These are phyloP conservation scores for Coniochaeta prunicola DNA, from an alignment of 2,329 filamentous ascomycete genomes.

Conservation along the genomic window DNA sequence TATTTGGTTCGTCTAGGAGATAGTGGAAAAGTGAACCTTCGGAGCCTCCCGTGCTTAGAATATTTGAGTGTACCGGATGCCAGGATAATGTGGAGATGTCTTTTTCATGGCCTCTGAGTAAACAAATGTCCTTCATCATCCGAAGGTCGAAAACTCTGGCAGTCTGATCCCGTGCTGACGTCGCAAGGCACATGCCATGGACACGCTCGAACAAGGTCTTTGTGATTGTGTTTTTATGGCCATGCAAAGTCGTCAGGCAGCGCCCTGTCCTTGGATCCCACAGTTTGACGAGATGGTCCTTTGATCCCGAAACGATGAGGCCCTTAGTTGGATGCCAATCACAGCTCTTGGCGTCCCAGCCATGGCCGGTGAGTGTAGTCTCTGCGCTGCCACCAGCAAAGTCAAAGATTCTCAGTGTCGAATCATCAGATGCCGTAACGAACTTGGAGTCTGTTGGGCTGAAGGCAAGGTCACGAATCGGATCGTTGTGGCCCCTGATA, in stretches of 20 bases:
- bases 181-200: conserved; percentile 78
- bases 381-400: conserved; percentile 84
- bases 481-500: conserved; percentile 82
- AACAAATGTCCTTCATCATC: conserved; percentile 96
- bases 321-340: conserved; percentile 98
- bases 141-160: conserved; percentile 90
- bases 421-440: conserved; percentile 91
- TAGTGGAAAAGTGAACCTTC: conserved; percentile 91
- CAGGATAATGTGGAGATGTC: conserved; percentile 88
- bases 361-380: conserved; percentile 80
- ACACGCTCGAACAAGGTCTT: conserved; percentile 86
- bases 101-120: conserved; percentile 91
- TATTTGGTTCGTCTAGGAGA: conserved; percentile 89
- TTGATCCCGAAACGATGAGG: conserved; percentile 88
- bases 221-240: conserved; percentile 95
- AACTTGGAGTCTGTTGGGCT: conserved; percentile 94
- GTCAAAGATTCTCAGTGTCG: conserved; percentile 89
- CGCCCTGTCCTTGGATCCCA: conserved; percentile 94
- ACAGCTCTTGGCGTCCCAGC: conserved; percentile 94
- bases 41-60: conserved; percentile 84
- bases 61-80: conserved; percentile 86
- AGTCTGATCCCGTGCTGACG: conserved; percentile 87
- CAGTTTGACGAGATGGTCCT: conserved; percentile 94
- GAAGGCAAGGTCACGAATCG: conserved; percentile 86
- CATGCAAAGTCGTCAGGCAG: conserved; percentile 88